phyloP scores from a whole-genome alignment of 2,329 filamentous ascomycete species.

The Neonectria sp. region DNA sequence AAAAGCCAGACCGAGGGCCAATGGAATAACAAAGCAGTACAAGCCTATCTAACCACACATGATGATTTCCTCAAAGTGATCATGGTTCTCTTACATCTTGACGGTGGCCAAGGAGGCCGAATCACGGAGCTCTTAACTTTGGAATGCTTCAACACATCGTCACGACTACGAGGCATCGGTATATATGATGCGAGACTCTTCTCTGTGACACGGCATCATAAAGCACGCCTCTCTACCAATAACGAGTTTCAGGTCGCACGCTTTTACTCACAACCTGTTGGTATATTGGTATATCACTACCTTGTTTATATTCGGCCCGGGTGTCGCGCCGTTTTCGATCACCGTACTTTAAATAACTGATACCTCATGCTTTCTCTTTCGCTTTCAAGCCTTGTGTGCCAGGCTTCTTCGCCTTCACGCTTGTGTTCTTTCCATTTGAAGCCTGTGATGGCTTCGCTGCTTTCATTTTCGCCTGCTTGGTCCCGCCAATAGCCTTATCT shows the following conservation, averaged over 20 bases:
- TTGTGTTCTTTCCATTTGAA: too few relatives aligned
- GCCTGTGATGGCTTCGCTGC: too few relatives aligned
- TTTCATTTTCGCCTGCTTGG: too few relatives aligned
- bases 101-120: slow-evolving; percentile 9
- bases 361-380: too few relatives aligned
- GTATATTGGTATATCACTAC: slow-evolving; percentile 6
- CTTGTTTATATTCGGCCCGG: slow-evolving; percentile 28
- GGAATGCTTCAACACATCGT: background rate
- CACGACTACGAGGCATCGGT: too few relatives aligned
- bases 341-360: too few relatives aligned
- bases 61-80: slow-evolving; percentile 4
- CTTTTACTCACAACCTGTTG: slow-evolving; percentile 18
- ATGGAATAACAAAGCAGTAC: slow-evolving; percentile 6
- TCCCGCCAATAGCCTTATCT: too few relatives aligned
- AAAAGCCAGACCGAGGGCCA: background rate
- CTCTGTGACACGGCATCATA: slow-evolving; percentile 8
- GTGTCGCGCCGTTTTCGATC: too few relatives aligned
- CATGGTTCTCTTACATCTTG: slow-evolving; percentile 10
- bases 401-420: too few relatives aligned
- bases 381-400: too few relatives aligned
- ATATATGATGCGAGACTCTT: slow-evolving; percentile 1
- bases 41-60: slow-evolving; percentile 12
- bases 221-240: slow-evolving; percentile 14
- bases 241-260: slow-evolving; percentile 15
- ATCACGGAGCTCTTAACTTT: slow-evolving; percentile 14